Percentiles rank a stretch among this genome's conserved stretches.
Conservation (phyloP, 805 yeast species). For the Torulaspora quercuum region DNA sequence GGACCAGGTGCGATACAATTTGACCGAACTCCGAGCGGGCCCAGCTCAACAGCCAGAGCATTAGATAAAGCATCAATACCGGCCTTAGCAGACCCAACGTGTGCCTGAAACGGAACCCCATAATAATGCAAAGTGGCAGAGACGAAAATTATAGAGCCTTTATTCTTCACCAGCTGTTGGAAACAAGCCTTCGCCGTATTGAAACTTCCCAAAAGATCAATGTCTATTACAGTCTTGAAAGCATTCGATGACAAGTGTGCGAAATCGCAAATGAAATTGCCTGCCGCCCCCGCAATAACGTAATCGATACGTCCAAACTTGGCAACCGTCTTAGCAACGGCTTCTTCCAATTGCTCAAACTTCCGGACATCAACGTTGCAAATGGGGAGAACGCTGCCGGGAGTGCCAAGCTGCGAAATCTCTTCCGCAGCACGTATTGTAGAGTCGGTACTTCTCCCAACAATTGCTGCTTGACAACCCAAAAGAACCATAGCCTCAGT, state of each 20-base stretch:
- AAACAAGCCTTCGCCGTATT: constrained; percentile 84
- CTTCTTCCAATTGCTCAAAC: constrained; percentile 52
- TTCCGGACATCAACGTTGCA: constrained; percentile 79
- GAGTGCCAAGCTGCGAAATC: constrained; percentile 50
- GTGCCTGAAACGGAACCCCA: constrained; percentile 85
- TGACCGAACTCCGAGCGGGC: constrained; percentile 80
- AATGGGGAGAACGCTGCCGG: constrained; percentile 60
- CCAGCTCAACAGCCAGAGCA: constrained; percentile 84
- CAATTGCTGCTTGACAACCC: constrained; percentile 83
- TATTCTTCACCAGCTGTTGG: constrained; percentile 57
- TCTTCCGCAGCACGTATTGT: constrained; percentile 68
- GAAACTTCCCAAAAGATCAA: constrained; percentile 84
- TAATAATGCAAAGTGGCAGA: constrained; percentile 87
- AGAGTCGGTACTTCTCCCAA: constrained; percentile 71
- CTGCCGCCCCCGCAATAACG: constrained; percentile 95
- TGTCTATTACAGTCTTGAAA: constrained; percentile 80
- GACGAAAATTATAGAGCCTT: constrained; percentile 74
- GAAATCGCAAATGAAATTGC: constrained; percentile 82
- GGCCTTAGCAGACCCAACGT: constrained; percentile 94
- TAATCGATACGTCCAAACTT: constrained; percentile 76
- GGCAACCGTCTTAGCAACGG: constrained; percentile 62
- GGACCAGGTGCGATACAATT: constrained; percentile 93
- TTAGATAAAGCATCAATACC: constrained; percentile 87
- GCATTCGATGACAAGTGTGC: constrained; percentile 79
- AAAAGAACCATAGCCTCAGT: constrained; percentile 76